Evolutionary conservation across 148 eudicot genomes (phyloP), one percentile per base, ranked within the genome.

Genomic region (Oxyria digyna): DNA sequence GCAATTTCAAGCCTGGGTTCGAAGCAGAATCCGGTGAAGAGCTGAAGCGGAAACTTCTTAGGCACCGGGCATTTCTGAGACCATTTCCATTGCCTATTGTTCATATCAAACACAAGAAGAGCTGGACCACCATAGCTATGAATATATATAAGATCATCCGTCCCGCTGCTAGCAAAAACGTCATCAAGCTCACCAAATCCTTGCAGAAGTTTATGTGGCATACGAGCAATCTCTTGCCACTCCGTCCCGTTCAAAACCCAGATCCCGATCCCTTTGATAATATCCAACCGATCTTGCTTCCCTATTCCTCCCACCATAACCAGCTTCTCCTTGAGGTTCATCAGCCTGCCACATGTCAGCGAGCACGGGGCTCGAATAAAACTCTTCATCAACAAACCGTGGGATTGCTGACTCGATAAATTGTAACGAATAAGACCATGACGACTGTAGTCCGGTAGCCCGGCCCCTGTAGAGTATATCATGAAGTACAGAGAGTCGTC

Each of bases 131-230:
- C 96, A 42, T 87, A 93, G 73, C 96, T 89, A 69, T 93, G 98
- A 26, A 93, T 86, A 80, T 93, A 93, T 9, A 93, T 75, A 67
- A 90, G 79, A 20, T 85, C 87, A 57, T 79, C 89, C 0, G 84
- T 85, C 35, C 98, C 98, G 21, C 98, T 84, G 46, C 97, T 90
- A 4, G 98, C 91, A 59, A 94, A 94, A 46, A 94, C 97, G 75
- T 94, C 98, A 70, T 94, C 97, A 12, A 94, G 73, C 79, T 94
- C 98, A 1, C 98, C 98, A 29, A 94, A 94, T 42, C 97, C 97
- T 73, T 94, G 98, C 33, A 90, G 87, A 67, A 71, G 81, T 81
- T 80, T 90, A 20, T 88, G 96, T 3, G 98, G 98, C 98, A 94
- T 94, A 17, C 89, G 81, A 13, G 85, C 84, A 29, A 90, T 75